A percentile compares a stretch with the other conserved stretches of the same genome.
phyloP scores from a whole-genome alignment of 257 asterid species.

The Striga asiatica region DNA sequence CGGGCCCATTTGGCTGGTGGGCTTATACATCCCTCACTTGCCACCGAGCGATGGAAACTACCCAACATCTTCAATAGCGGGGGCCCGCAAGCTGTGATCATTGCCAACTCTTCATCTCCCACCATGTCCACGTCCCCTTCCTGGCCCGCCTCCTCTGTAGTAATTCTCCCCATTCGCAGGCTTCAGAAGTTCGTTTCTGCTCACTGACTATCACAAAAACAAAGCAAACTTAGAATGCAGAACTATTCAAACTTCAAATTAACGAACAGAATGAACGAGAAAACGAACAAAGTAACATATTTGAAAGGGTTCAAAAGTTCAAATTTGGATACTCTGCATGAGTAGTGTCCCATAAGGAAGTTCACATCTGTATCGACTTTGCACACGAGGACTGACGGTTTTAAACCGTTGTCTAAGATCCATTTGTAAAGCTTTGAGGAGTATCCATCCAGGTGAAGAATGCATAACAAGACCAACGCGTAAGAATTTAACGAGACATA shows the following conservation, averaged over 20 bases:
- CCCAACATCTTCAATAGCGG: constrained; percentile 22
- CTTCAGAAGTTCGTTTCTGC: constrained; percentile 54
- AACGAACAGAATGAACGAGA: too few relatives aligned
- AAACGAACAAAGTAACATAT: not conserved
- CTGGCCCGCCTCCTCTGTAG: constrained; percentile 35
- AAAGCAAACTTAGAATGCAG: not conserved
- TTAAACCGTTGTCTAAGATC: too few relatives aligned
- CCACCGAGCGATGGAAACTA: constrained; percentile 33
- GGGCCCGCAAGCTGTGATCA: constrained; percentile 17
- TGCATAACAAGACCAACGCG: not conserved
- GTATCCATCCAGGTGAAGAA: not conserved
- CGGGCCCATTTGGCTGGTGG: not conserved
- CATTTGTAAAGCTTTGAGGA: not conserved
- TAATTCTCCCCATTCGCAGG: constrained; percentile 48
- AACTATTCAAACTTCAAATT: too few relatives aligned
- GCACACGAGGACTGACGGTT: too few relatives aligned
- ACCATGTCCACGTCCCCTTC: constrained; percentile 54
- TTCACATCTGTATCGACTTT: too few relatives aligned
- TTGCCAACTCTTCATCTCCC: constrained; percentile 33
- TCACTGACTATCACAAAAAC: constrained; percentile 29
- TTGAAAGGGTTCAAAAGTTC: too few relatives aligned
- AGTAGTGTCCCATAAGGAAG: too few relatives aligned
- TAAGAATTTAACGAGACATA: not conserved
- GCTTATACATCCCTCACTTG: constrained; percentile 18
- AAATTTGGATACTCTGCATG: too few relatives aligned